These are phyloP conservation scores for Antarctomyces pellizariae DNA, from an alignment of 495 filamentous ascomycete genomes.

Conservation along the genomic window DNA sequence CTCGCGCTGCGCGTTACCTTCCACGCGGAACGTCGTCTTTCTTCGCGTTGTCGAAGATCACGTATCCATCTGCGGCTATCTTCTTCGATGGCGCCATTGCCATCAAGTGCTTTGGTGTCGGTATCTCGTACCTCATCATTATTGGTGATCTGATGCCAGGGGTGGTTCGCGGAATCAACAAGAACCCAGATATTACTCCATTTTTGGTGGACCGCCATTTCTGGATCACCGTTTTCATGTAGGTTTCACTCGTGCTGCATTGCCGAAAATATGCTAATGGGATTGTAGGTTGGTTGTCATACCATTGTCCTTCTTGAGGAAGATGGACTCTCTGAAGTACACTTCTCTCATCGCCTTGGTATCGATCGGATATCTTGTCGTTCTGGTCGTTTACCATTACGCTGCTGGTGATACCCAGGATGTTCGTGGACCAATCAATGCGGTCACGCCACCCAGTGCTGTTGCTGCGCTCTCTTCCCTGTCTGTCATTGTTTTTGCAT, in stretches of 20 bases:
- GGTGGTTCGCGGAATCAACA: slow-evolving; percentile 54
- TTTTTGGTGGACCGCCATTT: slow-evolving; percentile 79
- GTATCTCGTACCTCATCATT: slow-evolving; percentile 91
- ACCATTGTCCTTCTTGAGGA: slow-evolving; percentile 72
- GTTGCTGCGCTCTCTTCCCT: slow-evolving; percentile 63
- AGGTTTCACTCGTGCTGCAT: slow-evolving; percentile 11
- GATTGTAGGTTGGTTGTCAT: slow-evolving; percentile 62
- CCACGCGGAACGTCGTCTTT: slow-evolving; percentile 64
- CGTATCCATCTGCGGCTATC: slow-evolving; percentile 88
- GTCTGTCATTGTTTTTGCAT: slow-evolving; percentile 91
- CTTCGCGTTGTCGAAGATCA: slow-evolving; percentile 84
- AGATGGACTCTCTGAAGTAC: slow-evolving; percentile 88
- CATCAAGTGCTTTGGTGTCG: slow-evolving; percentile 96
- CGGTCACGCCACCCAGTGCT: slow-evolving; percentile 54
- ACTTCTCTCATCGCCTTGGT: slow-evolving; percentile 80
- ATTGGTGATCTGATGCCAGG: slow-evolving; percentile 97
- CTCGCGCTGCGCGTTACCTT: slow-evolving; percentile 74
- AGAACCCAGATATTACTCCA: slow-evolving; percentile 28
- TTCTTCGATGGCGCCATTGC: slow-evolving; percentile 92
- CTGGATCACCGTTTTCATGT: slow-evolving; percentile 97
- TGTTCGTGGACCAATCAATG: slow-evolving; percentile 46
- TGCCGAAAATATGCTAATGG: slow-evolving; percentile 3
- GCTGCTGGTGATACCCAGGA: slow-evolving; percentile 48
- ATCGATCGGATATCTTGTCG: slow-evolving; percentile 79
- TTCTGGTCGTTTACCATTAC: slow-evolving; percentile 82